Evolutionary conservation across 2,329 filamentous ascomycete genomes (phyloP).

Genomic region (Cercospora brassicicola): DNA sequence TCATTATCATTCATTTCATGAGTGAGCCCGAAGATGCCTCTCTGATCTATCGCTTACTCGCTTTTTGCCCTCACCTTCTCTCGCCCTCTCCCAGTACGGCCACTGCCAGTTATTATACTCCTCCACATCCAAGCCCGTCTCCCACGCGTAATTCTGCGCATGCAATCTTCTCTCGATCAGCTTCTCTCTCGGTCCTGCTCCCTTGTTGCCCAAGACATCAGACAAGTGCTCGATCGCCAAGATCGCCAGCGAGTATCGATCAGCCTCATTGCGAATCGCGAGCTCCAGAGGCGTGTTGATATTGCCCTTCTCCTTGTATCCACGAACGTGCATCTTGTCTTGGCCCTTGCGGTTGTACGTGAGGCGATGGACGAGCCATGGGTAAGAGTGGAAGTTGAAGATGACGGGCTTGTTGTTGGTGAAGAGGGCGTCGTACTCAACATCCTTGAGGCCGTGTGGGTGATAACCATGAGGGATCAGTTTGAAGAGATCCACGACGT

Average conservation of each 20-base stretch:
- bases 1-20: background rate
- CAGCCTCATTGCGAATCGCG: conserved; percentile 74
- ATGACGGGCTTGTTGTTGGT: conserved; percentile 70
- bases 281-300: conserved; percentile 79
- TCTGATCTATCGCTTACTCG: background rate
- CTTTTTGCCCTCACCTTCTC: background rate
- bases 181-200: conserved; percentile 61
- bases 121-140: conserved; percentile 68
- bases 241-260: conserved; percentile 74
- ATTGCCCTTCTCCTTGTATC: conserved; percentile 81
- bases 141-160: conserved; percentile 65
- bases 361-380: conserved; percentile 74
- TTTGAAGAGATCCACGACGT: conserved; percentile 79
- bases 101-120: conserved; percentile 67
- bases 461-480: conserved; percentile 69
- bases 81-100: conserved; percentile 46
- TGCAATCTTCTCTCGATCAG: conserved; percentile 65
- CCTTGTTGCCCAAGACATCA: conserved; percentile 61
- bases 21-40: background rate
- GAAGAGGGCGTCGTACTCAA: conserved; percentile 69
- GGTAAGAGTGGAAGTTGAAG: conserved; percentile 84
- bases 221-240: conserved; percentile 71
- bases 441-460: conserved; percentile 68
- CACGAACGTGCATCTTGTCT: conserved; percentile 69
- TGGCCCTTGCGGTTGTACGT: conserved; percentile 73